Evolutionary conservation across 176 grass and related monocot species (phyloP).

Genomic region (Hordeum marinum): DNA sequence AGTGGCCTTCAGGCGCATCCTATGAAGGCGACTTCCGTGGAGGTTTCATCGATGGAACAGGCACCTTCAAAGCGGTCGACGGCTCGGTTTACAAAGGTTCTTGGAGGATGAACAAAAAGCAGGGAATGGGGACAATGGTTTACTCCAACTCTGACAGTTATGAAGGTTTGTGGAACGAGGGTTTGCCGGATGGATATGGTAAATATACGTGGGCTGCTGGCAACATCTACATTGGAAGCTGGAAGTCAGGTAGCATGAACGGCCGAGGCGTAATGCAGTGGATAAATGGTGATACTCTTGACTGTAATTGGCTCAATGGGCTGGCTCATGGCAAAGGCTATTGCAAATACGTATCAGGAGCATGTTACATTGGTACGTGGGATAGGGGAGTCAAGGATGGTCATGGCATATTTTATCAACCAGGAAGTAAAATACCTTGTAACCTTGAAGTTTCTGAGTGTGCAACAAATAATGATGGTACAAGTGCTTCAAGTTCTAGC

Average conservation of each 20-base stretch:
- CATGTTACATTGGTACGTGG: slow-evolving; percentile 88
- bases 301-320: slow-evolving; percentile 78
- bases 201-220: slow-evolving; percentile 77
- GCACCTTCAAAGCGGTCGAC: slow-evolving; percentile 62
- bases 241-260: slow-evolving; percentile 91
- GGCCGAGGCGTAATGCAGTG: slow-evolving; percentile 82
- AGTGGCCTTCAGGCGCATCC: slow-evolving; percentile 68
- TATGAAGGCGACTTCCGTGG: slow-evolving; percentile 85
- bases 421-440: slow-evolving; percentile 70
- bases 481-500: slow-evolving; percentile 39
- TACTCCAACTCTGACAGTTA: slow-evolving; percentile 76
- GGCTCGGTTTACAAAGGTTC: slow-evolving; percentile 70
- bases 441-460: slow-evolving; percentile 61
- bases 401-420: slow-evolving; percentile 69
- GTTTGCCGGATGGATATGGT: slow-evolving; percentile 78
- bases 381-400: slow-evolving; percentile 95
- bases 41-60: slow-evolving; percentile 85
- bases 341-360: slow-evolving; percentile 65
- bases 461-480: slow-evolving; percentile 31
- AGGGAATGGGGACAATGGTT: slow-evolving; percentile 78
- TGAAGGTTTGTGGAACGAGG: slow-evolving; percentile 89
- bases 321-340: slow-evolving; percentile 75
- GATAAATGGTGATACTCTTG: slow-evolving; percentile 75
- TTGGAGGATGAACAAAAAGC: slow-evolving; percentile 89
- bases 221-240: slow-evolving; percentile 69